Evolutionary conservation across 2,329 filamentous ascomycete species (phyloP).

Genomic region (Alternaria sp.): DNA sequence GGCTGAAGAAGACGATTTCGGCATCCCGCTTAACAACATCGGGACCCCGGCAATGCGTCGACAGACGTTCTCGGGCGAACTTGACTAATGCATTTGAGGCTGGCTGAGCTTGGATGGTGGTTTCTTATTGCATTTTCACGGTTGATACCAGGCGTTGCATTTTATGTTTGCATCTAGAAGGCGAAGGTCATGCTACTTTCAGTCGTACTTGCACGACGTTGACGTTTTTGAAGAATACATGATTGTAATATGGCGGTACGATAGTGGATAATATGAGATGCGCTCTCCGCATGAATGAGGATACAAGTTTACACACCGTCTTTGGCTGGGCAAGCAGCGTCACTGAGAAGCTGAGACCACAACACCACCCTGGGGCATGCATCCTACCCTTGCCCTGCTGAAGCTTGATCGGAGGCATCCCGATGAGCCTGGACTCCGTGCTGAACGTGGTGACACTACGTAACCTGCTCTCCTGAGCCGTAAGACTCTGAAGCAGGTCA

Average conservation of each 20-base stretch:
- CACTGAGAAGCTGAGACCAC: constrained; percentile 2
- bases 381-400: neutral
- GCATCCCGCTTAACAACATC: constrained; percentile 53
- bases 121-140: constrained; percentile 18
- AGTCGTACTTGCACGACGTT: constrained; percentile 23
- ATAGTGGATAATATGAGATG: neutral
- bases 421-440: neutral
- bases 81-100: constrained; percentile 30
- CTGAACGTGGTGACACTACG: neutral
- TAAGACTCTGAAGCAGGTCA: neutral
- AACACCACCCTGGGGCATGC: neutral
- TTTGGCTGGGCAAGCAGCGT: constrained; percentile 5
- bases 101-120: constrained; percentile 5
- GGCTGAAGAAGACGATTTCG: constrained; percentile 65
- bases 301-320: constrained; percentile 10
- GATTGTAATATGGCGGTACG: constrained; percentile 24
- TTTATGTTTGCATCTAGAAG: constrained; percentile 31
- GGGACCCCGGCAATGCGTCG: constrained; percentile 29
- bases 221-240: constrained; percentile 18
- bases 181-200: constrained; percentile 23
- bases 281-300: constrained; percentile 4
- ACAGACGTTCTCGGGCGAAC: constrained; percentile 31
- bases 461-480: neutral
- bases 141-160: constrained; percentile 28
- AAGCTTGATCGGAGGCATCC: neutral